Conservation (phyloP, 208 protist species). For the Crithidia fasciculata region DNA sequence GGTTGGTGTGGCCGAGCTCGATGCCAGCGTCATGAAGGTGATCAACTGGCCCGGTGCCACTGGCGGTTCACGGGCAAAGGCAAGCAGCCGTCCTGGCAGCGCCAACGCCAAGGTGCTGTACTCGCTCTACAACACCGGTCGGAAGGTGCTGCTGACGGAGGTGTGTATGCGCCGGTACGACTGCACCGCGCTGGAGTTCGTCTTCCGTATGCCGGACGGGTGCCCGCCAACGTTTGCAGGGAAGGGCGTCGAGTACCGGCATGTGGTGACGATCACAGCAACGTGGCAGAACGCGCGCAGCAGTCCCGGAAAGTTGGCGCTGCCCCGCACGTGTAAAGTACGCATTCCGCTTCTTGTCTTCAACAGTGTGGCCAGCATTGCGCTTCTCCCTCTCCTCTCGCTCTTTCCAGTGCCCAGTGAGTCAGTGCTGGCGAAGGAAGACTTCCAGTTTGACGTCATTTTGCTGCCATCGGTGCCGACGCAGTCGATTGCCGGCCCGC, state of each 20-base stretch:
- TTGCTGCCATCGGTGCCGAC: slow-evolving; percentile 38
- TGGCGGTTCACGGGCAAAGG: background rate
- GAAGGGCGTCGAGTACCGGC: slow-evolving; percentile 26
- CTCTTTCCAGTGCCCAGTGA: slow-evolving; percentile 39
- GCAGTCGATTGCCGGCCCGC: slow-evolving; percentile 36
- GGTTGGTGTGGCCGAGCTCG: slow-evolving; percentile 29
- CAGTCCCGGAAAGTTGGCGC: background rate
- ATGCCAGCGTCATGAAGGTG: slow-evolving; percentile 42
- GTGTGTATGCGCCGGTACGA: slow-evolving; percentile 26
- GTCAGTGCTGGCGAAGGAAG: slow-evolving; percentile 24
- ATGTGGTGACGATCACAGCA: slow-evolving; percentile 25
- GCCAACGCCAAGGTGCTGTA: slow-evolving; percentile 8
- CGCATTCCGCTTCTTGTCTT: slow-evolving; percentile 28
- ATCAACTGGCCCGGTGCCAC: slow-evolving; percentile 23
- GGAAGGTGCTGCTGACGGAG: slow-evolving; percentile 17
- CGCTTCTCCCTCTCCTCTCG: slow-evolving; percentile 34
- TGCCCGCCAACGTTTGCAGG: slow-evolving; percentile 56
- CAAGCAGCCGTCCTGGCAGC: background rate
- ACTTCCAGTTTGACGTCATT: slow-evolving; percentile 37
- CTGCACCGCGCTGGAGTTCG: slow-evolving; percentile 31
- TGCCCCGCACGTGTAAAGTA: slow-evolving; percentile 13
- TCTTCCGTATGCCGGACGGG: slow-evolving; percentile 56
- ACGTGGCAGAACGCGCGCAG: slow-evolving; percentile 22
- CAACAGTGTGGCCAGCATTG: slow-evolving; percentile 28
- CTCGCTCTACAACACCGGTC: slow-evolving; percentile 23